Base-by-base conservation (phyloP, 352 stramenopile species). In the Nothophytophthora sp. region DNA sequence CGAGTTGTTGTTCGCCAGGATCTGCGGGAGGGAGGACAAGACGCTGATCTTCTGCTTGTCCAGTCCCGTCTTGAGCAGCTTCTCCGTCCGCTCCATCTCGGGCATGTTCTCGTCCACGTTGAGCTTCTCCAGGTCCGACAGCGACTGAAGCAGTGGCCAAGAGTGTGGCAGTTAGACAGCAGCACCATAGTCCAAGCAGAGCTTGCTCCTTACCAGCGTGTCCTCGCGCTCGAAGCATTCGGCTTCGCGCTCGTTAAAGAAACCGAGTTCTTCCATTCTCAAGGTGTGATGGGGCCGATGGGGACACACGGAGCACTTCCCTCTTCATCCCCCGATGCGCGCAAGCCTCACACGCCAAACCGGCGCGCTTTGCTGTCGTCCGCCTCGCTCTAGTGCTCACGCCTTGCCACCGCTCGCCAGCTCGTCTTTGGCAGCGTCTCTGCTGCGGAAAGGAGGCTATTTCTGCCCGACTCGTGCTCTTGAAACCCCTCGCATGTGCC, bases 201-300 rank as follows among this genome's bases (percentile, higher is more conserved):
- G n/a, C n/a, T n/a, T n/a, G n/a, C n/a, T n/a, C n/a, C n/a, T n/a
- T 67, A 93, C 78, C 67, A 91, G 41, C 11, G 74, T 82, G 61
- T 88, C 82, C 60, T 93, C 81, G 27, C 78, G 76, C 51, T 92
- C 82, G 47, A 93, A 91, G 55, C 78, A 93, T 67, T 93, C 82
- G 1, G 82, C 82, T 34, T 93, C 82, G 11, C 81, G 78, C 54
- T 93, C 82, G 48, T 88, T 89, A 68, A 91, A 91, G 54, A 90
- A 91, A 36, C 67, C 62, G 5, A 90, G 69, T 15, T 93, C 82
- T 63, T 93, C 82, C 82, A 93, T 93, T 55, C 35, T 72, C 39
- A 47, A 54, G 13, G 22, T 46, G 45, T 50, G 18, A 50, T 49
- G 54, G 39, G 45, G 40, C 35, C 49, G 32, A 76, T 29, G 56